Base-by-base conservation (phyloP, 176 grass and related monocot genomes). In the Hordeum marinum region DNA sequence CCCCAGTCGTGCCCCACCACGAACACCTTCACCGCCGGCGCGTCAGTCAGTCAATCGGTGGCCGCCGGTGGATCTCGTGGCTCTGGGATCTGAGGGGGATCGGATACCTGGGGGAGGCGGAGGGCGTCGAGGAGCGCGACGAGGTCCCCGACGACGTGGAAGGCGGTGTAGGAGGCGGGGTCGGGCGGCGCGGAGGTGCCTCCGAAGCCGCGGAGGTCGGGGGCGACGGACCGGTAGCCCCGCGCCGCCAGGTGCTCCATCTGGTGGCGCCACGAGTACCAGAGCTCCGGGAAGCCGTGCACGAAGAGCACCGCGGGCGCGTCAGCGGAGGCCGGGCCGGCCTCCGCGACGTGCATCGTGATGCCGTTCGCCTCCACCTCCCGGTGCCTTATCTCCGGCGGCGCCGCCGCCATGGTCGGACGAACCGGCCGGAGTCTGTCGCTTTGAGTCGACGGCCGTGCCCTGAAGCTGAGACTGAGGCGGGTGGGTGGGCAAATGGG, bases 1-100 rank as follows among this genome's bases (percentile, higher is more conserved):
- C 94, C 94, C 92, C 90, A 97, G 58, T 93, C 94, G 62, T 96
- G 92, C 45, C 91, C 94, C 26, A 97, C 94, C 40, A 97, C 82
- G 85, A 94, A 94, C 57, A 90, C 92, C 92, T 94, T 72, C 64
- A 20, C 55, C 27, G 60, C 58, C 72, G 46, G 13, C 39, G 3
- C 77, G 13, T 67, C 50, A 80, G 15, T 40, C 64, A 9, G 32
- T 7, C 65, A 35, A 6, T 52, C 48, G 6, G 34, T 35, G 20
- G 52, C 63, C 63, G 4, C 45, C 45, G 45, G 20, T 13, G 15
- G 26, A 14, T 72, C 66, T 21, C 11, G 2, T 40, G 23, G 12
- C 42, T 32, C 32, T 25, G 14, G 13, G 29, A 32, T 34, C 15
- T 26, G 66, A 54, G 31, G 34, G 34, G 15, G 17, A 13, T 41